Base-by-base conservation (phyloP, 31 red algal species). In the Odonthalia washingtoniensis region DNA sequence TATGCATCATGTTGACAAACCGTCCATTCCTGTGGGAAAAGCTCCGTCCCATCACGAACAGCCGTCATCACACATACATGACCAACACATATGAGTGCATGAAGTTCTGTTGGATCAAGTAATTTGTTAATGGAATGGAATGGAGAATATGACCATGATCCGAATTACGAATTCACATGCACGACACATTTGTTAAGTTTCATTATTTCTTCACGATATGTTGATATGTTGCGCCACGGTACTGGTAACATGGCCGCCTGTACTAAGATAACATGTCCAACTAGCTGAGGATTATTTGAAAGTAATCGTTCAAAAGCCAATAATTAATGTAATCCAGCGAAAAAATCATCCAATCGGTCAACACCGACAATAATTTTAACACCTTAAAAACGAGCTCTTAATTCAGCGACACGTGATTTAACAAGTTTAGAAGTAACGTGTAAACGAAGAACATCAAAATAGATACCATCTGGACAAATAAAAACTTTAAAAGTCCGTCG, bases 241-340 rank as follows among this genome's bases (percentile, higher is more conserved):
- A 68, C 70, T 30, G 86, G 88, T 24, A 91, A 63, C 28, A 91
- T 84, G 26, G 89, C 92, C 45, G 95, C 92, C 57, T 95, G 90
- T 40, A 95, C 79, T 24, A 98, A 83, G 4, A 98, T 84, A 0
- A 91, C 84, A 32, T 89, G 17, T 40, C 83, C 77, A 30, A 61
- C 49, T 46, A 89, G 76, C 21, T 43, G 44, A 0, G 92, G 90
- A 43, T 95, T 89, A 44, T 92, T 77, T 26, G 61, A 28, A 49
- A 98, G 70, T 3, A 98, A 88, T 66, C 88, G 88, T 52, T 95
- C 92, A 95, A 98, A 98, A 4, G 96, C 96, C n/a, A 94, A 81
- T 30, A 98, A 74, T 84, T 92, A 95, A 14, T 85, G 80, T 0
- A 79, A 72, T 17, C 96, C 96, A 5, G 88, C 83, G 83, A 98